phyloP scores from a whole-genome alignment of 148 eudicot species.

The Amaranthus palmeri region DNA sequence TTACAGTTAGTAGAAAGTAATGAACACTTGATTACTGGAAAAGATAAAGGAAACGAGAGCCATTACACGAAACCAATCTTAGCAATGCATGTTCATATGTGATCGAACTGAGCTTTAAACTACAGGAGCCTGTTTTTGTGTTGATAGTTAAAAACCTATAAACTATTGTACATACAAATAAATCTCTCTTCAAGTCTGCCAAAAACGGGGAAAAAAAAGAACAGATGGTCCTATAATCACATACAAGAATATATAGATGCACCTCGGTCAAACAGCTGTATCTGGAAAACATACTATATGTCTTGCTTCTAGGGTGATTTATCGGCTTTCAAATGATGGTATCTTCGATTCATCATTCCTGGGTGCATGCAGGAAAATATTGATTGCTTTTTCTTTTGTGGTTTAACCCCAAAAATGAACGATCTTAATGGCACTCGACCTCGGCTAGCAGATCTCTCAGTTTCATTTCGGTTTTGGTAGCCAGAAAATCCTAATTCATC shows the following conservation, averaged over 20 bases:
- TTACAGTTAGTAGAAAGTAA: neutral
- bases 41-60: neutral
- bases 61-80: neutral
- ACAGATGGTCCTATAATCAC: conserved; percentile 19
- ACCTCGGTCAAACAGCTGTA: conserved; percentile 23
- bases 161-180: conserved; percentile 17
- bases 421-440: conserved; percentile 57
- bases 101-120: neutral
- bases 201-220: conserved; percentile 3
- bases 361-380: conserved; percentile 59
- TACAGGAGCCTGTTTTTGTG: conserved; percentile 4
- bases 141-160: conserved; percentile 1
- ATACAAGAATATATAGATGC: conserved; percentile 12
- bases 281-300: conserved; percentile 9
- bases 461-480: conserved; percentile 33
- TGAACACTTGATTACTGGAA: neutral
- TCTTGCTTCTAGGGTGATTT: conserved; percentile 12
- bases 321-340: conserved; percentile 34
- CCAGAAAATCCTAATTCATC: conserved; percentile 50
- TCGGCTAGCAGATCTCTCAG: conserved; percentile 22
- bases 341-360: conserved; percentile 32
- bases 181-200: conserved; percentile 4
- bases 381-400: conserved; percentile 55
- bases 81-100: neutral
- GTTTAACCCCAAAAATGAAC: conserved; percentile 71